phyloP scores from a whole-genome alignment of 2,329 filamentous ascomycete genomes.

The Diaporthe ilicicola region DNA sequence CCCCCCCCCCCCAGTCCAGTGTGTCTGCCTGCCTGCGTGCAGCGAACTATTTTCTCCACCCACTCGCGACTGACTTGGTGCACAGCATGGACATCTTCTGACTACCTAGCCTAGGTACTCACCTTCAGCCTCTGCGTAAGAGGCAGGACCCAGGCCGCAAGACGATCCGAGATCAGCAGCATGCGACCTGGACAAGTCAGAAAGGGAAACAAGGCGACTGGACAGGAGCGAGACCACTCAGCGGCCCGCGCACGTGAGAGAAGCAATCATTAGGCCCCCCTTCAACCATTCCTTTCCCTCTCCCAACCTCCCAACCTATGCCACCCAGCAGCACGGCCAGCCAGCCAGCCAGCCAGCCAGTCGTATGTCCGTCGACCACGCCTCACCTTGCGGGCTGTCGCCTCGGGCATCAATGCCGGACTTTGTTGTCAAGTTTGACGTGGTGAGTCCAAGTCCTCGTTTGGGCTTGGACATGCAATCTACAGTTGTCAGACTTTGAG shows the following conservation, averaged over 20 bases:
- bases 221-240: not conserved
- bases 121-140: not conserved
- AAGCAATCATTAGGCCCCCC: not conserved
- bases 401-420: not conserved
- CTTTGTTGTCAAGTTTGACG: not conserved
- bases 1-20: no score
- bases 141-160: not conserved
- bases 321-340: not conserved
- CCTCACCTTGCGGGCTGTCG: not conserved
- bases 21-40: not conserved
- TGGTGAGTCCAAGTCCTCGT: not conserved
- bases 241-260: not conserved
- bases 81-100: constrained; percentile 5
- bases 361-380: not conserved
- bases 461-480: not conserved
- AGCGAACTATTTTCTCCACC: constrained; percentile 22
- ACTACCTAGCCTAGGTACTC: no score
- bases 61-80: constrained; percentile 19
- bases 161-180: not conserved
- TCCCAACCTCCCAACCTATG: not conserved
- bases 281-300: not conserved
- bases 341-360: constrained; percentile 2
- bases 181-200: not conserved
- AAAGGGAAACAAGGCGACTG: not conserved
- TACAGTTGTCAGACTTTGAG: not conserved